These are phyloP conservation scores for Amniculicola lignicola DNA, from an alignment of 495 filamentous ascomycete genomes.

Conservation along the genomic window DNA sequence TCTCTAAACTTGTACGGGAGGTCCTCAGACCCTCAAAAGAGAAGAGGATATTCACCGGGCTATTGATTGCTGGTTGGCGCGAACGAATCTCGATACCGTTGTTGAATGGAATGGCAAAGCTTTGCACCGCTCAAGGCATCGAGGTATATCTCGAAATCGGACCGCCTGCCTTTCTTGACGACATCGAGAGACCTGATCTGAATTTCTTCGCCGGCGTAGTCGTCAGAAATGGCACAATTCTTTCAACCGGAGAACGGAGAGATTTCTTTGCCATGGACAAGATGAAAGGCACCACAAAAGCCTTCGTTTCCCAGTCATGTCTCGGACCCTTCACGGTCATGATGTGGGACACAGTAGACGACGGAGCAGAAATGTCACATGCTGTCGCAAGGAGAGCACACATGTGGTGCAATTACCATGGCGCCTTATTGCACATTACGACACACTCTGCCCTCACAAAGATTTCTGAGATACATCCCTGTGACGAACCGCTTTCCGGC, in stretches of 20 bases:
- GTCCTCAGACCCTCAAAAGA: conserved; percentile 14
- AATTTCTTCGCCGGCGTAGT: conserved; percentile 37
- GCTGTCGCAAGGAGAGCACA: conserved; percentile 53
- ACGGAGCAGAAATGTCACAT: conserved; percentile 48
- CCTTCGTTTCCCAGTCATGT: conserved; percentile 52
- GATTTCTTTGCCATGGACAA: conserved; percentile 45
- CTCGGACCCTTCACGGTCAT: conserved; percentile 29
- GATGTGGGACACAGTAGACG: conserved; percentile 56
- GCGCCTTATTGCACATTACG: conserved; percentile 52
- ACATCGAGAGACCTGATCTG: conserved; percentile 39
- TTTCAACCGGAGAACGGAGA: conserved; percentile 40
- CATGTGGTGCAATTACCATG: conserved; percentile 58
- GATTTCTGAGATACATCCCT: conserved; percentile 41
- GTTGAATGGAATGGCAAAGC: conserved; percentile 42
- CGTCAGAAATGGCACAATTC: conserved; percentile 43
- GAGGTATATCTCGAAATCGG: conserved; percentile 51
- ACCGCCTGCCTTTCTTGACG: conserved; percentile 49
- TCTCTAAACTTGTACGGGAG: conserved; percentile 38
- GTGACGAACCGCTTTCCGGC: conserved; percentile 49
- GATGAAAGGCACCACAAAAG: conserved; percentile 45
- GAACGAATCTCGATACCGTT: conserved; percentile 38
- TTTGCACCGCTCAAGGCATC: conserved; percentile 44
- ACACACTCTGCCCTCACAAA: conserved; percentile 45
- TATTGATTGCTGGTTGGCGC: conserved; percentile 53
- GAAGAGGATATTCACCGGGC: conserved; percentile 43